Conservation (phyloP, 208 protist genomes). For the Wallacemonas sp. region DNA sequence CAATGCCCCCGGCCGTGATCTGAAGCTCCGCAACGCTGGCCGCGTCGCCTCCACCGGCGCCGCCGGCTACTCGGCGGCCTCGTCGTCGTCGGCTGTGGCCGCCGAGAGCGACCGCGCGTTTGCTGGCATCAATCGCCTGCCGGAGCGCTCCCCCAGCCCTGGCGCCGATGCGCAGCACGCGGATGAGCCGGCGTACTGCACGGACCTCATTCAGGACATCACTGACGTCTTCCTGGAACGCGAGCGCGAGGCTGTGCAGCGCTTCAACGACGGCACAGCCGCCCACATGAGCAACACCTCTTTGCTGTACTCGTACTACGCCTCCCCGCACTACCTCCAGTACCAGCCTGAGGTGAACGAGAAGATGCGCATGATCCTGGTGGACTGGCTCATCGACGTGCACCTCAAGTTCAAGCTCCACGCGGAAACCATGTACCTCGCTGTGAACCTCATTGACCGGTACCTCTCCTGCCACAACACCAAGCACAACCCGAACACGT, state of each 20-base stretch:
- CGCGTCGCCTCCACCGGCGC: neutral
- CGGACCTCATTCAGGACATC: constrained; percentile 82
- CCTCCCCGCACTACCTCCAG: constrained; percentile 78
- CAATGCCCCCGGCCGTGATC: constrained; percentile 10
- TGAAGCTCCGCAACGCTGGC: constrained; percentile 16
- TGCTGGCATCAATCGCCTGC: constrained; percentile 23
- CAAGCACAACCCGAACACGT: constrained; percentile 53
- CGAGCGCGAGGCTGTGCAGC: constrained; percentile 61
- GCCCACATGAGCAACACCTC: constrained; percentile 40
- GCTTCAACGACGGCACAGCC: constrained; percentile 56
- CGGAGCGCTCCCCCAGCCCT: constrained; percentile 35
- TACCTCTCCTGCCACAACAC: constrained; percentile 83
- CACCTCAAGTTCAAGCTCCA: constrained; percentile 97
- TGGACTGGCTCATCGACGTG: constrained; percentile 99
- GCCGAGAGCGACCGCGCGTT: constrained; percentile 22
- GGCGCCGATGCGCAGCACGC: constrained; percentile 48
- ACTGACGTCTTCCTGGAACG: constrained; percentile 72
- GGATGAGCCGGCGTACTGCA: constrained; percentile 71
- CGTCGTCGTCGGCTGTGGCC: neutral
- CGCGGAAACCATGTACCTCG: constrained; percentile 97
- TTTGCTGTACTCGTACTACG: constrained; percentile 58
- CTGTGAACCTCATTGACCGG: constrained; percentile 97
- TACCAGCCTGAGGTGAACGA: constrained; percentile 95
- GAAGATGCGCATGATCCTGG: constrained; percentile 97
- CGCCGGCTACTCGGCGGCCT: constrained; percentile 13